Evolutionary conservation across 805 yeast genomes (phyloP), one percentile per base, ranked within the genome.

Genomic region (Metschnikowia vanudenii): DNA sequence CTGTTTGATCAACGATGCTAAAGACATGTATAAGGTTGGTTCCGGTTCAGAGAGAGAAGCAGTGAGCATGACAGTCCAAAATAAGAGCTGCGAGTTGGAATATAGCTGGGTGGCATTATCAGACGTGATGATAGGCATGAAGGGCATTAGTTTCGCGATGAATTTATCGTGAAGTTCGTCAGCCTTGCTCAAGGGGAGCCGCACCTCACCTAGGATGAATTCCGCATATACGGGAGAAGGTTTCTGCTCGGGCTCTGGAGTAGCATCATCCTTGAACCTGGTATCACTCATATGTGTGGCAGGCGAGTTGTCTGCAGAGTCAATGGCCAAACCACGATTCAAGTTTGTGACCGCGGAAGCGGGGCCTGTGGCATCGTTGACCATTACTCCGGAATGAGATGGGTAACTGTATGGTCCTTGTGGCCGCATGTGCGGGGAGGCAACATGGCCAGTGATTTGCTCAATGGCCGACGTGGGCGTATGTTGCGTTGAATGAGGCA

Each of bases 31-130:
- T 38, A 89, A 62, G 0, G 86, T 75, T 3, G 97, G 96, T 40
- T 87, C 92, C 0, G 96, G 92, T 56, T 90, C 96, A 0, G 95
- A 82, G 16, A 85, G 69, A 37, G 94, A 82, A 0, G 96, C 96
- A 0, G 96, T 88, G 37, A 88, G 71, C 73, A 88, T 85, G 2
- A 90, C 92, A 0, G 96, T 79, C 97, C 97, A 91, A 61, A 91
- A 91, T 42, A 91, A 70, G 18, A 90, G 71, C 59, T 87, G 92
- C 0, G 96, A 87, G 58, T 88, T 94, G 14, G 85, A 77, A 63
- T 88, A 88, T 17, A 91, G 75, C 60, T 87, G 94, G 0, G 82
- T 75, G 2, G 95, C 91, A 38, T 80, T 75, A 37, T 75, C 70
- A 0, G 95, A 81, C 24, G 82, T 76, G 61, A 91, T 70, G 11